Base-by-base conservation (phyloP, 2,329 filamentous ascomycete species). In the Pseudonectria foliicola region DNA sequence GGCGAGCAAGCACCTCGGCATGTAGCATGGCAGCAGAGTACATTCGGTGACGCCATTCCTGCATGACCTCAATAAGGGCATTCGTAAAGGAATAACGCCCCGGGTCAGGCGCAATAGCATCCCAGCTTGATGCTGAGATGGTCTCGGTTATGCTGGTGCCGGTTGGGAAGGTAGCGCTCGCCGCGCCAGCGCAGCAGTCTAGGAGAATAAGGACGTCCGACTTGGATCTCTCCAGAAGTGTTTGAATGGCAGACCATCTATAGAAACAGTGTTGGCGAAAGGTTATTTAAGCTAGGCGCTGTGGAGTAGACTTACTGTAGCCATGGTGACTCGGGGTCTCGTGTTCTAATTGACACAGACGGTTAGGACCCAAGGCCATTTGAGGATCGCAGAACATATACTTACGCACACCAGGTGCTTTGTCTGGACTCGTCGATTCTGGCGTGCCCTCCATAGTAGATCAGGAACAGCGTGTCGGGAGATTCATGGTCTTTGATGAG, bases 1-100 rank as follows among this genome's bases (percentile, higher is more conserved):
- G 51, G 3, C 73, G 70, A n/a, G 73, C 73, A 12, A 78, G 60
- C 7, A 77, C 63, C 45, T 78, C 74, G 13, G 73, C 73, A 44
- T 78, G 74, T 6, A 78, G 60, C 73, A 77, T 77, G 16, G 73
- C 73, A 12, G 72, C 74, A 6, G 74, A 77, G 45, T 73, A 78
- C 0, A 64, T 66, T 35, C 68, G 66, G 8, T 64, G 46, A 15
- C 67, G 65, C 74, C 74, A 77, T 45, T 77, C 71, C 37, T 70
- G 66, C 11, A 78, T 58, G 1, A 77, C 73, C 40, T 77, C 73
- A 28, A 77, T 76, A 11, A 78, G 59, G 14, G 71, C 69, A 34
- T 71, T 73, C 3, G 73, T 77, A 46, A 78, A 78, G 0, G 73
- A 77, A 47, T 74, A 77, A 4, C 71, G 64, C 7, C 74, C 73